Base-by-base conservation (phyloP, 2,329 filamentous ascomycete species). In the Trichoderma arundinaceum region DNA sequence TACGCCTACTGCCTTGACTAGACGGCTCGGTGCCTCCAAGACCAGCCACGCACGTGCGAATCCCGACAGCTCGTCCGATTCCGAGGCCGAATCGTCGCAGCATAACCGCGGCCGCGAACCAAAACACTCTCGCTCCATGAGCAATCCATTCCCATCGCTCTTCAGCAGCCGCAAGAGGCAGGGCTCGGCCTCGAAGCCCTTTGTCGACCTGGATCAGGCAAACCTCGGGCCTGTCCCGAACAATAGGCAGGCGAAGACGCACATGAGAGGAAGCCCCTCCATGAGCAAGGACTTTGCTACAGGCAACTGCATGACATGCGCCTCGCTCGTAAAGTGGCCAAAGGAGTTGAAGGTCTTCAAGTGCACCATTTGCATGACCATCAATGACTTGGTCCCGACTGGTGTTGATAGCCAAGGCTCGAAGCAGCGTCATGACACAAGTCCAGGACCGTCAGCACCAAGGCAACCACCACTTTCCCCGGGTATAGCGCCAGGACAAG, bases 291-390 rank as follows among this genome's bases (percentile, higher is more conserved):
- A 92, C 70, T 86, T 90, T 72, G 81, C 83, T 33, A 89, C 87
- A 38, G 90, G 92, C 22, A 88, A 87, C 71, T 97, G 93, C 75
- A 93, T 94, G 86, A 94, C 92, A 39, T 97, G 93, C 76, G 91
- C 90, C 72, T 90, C 90, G 63, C 86, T 88, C 64, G 89, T 96
- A 69, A 85, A 90, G 65, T 96, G 92, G 89, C 92, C 92, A 1
- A 86, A 84, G 68, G 86, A 89, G 61, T 78, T 93, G 68, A 85
- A 85, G 41, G 86, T 90, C 43, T 96, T 95, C 77, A 86, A 92
- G 71, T 97, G 93, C 76, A 90, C 91, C 48, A 90, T 92, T 63
- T 97, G 93, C 76, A 80, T 91, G 72, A 95, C 91, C 17, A 88
- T 97, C 74, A 96, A 96, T 74, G 92, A 96, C 74, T 77, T 96